Evolutionary conservation across 352 stramenopile species (phyloP).

Genomic region (Phytophthora quininea): DNA sequence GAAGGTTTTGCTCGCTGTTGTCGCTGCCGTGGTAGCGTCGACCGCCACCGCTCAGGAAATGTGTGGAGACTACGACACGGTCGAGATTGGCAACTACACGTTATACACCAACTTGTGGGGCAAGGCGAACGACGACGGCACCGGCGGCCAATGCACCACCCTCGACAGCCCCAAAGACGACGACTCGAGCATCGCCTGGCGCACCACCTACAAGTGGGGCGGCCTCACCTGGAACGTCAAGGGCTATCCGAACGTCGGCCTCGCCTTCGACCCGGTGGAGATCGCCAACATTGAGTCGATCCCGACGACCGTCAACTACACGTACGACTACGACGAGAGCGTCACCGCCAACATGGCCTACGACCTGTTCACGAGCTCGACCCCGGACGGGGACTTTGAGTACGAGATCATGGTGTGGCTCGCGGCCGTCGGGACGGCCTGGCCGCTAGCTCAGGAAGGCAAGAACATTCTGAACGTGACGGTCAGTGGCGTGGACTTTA

Average conservation of each 20-base stretch:
- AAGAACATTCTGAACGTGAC: constrained; percentile 34
- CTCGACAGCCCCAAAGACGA: constrained; percentile 16
- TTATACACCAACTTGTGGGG: constrained; percentile 50
- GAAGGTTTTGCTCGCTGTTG: constrained; percentile 22
- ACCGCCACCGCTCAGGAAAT: constrained; percentile 22
- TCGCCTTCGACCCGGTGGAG: constrained; percentile 30
- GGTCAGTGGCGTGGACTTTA: constrained; percentile 32
- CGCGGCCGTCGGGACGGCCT: constrained; percentile 35
- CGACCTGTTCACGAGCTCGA: constrained; percentile 47
- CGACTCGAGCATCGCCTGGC: constrained; percentile 26
- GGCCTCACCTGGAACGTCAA: constrained; percentile 32
- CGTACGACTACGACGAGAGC: constrained; percentile 33
- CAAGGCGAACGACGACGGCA: constrained; percentile 28
- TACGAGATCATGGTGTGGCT: constrained; percentile 51
- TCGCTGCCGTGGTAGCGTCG: constrained; percentile 9
- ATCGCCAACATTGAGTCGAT: constrained; percentile 39
- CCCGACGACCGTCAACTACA: constrained; percentile 39
- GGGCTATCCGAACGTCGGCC: constrained; percentile 32
- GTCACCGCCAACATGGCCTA: constrained; percentile 31
- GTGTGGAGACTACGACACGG: constrained; percentile 42
- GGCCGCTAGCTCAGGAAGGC: constrained; percentile 38
- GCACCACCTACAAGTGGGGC: constrained; percentile 27
- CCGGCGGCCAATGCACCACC: constrained; percentile 29
- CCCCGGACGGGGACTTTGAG: constrained; percentile 27
- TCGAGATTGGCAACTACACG: constrained; percentile 36